A percentile compares a stretch with the other conserved stretches of the same genome.
phyloP scores from a whole-genome alignment of 495 filamentous ascomycete genomes.

The Penicillium arizonense region DNA sequence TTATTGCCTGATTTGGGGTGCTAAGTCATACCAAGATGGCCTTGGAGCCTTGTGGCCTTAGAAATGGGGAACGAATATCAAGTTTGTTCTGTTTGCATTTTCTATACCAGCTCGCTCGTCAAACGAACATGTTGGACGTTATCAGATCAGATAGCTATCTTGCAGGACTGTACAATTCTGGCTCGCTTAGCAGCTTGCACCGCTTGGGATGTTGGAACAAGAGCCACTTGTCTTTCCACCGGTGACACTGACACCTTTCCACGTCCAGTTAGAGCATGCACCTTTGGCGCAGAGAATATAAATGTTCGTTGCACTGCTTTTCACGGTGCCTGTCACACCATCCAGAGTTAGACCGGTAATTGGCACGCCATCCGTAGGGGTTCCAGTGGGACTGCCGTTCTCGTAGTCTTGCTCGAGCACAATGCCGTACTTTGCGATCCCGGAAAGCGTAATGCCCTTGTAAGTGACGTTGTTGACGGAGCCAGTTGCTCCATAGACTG shows the following conservation, averaged over 20 bases:
- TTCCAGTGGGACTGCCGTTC: slow-evolving; percentile 58
- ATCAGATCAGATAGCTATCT: background rate
- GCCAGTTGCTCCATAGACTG: slow-evolving; percentile 54
- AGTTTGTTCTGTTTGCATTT: no score
- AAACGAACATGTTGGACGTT: no score
- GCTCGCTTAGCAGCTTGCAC: slow-evolving; percentile 4
- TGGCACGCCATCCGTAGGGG: slow-evolving; percentile 55
- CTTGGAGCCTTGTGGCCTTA: no score
- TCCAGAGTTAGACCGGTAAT: slow-evolving; percentile 54
- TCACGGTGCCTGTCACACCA: slow-evolving; percentile 51
- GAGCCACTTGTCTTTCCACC: slow-evolving; percentile 43
- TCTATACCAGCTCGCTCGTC: no score
- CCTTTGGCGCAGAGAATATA: slow-evolving; percentile 54
- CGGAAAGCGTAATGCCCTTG: slow-evolving; percentile 52
- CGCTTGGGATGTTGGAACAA: slow-evolving; percentile 38
- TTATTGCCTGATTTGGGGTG: no score
- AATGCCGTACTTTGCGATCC: slow-evolving; percentile 60
- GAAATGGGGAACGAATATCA: no score
- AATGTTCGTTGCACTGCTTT: slow-evolving; percentile 37
- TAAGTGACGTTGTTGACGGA: slow-evolving; percentile 56
- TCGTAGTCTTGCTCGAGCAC: slow-evolving; percentile 67
- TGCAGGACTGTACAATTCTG: background rate
- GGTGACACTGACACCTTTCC: slow-evolving; percentile 40
- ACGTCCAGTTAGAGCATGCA: slow-evolving; percentile 45
- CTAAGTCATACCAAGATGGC: no score